Base-by-base conservation (phyloP, 305 asterid species). In the Fraxinus velutina region DNA sequence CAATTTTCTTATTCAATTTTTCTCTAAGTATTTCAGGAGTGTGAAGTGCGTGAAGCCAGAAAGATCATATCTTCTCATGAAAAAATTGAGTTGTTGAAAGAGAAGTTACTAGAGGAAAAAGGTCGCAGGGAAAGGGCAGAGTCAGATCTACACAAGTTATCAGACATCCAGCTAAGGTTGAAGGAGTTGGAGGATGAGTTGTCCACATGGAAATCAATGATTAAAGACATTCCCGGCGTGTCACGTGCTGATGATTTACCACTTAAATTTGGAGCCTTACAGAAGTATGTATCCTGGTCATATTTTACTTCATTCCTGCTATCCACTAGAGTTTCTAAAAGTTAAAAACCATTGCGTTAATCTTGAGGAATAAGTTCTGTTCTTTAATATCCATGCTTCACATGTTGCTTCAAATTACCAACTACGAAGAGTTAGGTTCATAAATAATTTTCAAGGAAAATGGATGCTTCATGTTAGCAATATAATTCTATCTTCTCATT, bases 11-110 rank as follows among this genome's bases (percentile, higher is more conserved):
- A 81, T 79, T 85, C 77, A 44, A 55, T 70, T 79, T 87, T 70
- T 79, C 80, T 85, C 86, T 33, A 86, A 80, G 76, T 81, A 80
- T 85, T 77, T 84, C 90, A 93, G 99, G 99, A 95, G 88, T 83
- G 92, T 91, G 99, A 95, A 83, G 96, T 95, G 82, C 89, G 79
- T 68, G 98, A 91, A 87, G 98, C 98, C 72, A 93, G 93, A 85
- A 93, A 88, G 86, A 80, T 95, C 33, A 93, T 90, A 85, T 87
- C 97, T 76, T 91, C 97, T 86, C 96, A 88, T 85, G 95, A 89
- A 83, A 90, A 89, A 79, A 60, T 91, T 50, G 90, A 87, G 83
- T 80, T 95, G 66, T 86, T 95, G 91, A 95, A 93, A 92, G 97
- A 92, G 86, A 95, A 93, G 75, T 80, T 95, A 84, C 83, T 86